Conservation (phyloP, 148 eudicot genomes). For the Vaccinium corymbosum region DNA sequence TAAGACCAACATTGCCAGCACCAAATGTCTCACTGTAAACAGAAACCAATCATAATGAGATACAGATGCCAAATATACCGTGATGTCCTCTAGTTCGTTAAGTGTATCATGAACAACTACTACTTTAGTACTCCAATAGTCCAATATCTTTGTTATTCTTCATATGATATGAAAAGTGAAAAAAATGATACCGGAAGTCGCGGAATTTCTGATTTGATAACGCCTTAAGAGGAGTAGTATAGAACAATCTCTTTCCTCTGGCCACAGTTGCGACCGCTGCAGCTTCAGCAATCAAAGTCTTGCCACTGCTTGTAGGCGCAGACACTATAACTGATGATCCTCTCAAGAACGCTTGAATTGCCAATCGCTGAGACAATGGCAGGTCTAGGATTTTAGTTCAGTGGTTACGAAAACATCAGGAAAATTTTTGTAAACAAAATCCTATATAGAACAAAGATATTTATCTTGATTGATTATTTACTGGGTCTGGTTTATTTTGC, state of each 20-base stretch:
- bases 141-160: background rate
- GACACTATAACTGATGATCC: slow-evolving; percentile 97
- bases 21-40: slow-evolving; percentile 79
- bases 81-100: background rate
- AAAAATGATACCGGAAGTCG: slow-evolving; percentile 61
- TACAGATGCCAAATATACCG: background rate
- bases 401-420: background rate
- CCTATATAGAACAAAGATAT: background rate
- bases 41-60: background rate
- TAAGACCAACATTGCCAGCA: slow-evolving; percentile 84
- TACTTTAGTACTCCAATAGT: background rate
- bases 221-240: slow-evolving; percentile 96
- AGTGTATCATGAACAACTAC: background rate
- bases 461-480: background rate
- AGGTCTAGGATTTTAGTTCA: background rate
- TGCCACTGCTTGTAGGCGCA: slow-evolving; percentile 97
- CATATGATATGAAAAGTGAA: background rate
- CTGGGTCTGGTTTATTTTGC: background rate
- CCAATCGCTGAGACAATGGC: slow-evolving; percentile 44
- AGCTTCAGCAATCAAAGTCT: slow-evolving; percentile 94
- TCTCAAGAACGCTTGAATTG: slow-evolving; percentile 81
- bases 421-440: background rate
- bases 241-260: slow-evolving; percentile 74
- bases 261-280: slow-evolving; percentile 93
- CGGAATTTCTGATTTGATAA: slow-evolving; percentile 96